Evolutionary conservation across 2,329 filamentous ascomycete species (phyloP).

Genomic region (Eurotiales sp.): DNA sequence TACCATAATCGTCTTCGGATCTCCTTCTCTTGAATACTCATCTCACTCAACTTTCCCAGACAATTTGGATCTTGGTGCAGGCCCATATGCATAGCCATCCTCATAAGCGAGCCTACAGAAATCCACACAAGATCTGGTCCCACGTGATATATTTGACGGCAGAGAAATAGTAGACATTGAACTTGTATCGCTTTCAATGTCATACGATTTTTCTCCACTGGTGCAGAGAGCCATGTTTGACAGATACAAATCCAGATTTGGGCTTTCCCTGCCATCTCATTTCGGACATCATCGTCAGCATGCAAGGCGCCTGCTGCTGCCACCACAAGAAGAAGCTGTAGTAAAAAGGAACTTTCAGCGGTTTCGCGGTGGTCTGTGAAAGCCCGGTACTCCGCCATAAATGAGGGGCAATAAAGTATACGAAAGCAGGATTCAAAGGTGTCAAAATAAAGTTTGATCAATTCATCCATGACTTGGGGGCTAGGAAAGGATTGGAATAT

Average conservation of each 20-base stretch:
- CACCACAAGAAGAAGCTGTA: conserved; percentile 56
- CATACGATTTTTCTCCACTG: conserved; percentile 25
- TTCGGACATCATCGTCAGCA: conserved; percentile 49
- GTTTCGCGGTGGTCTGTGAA: conserved; percentile 39
- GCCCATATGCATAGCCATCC: conserved; percentile 29
- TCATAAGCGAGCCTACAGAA: conserved; percentile 28
- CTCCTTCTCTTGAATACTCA: conserved; percentile 22
- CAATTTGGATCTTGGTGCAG: conserved; percentile 29
- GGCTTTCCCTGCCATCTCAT: conserved; percentile 37
- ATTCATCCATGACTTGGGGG: conserved; percentile 33
- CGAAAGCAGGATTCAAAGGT: conserved; percentile 54
- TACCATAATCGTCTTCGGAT: conserved; percentile 31
- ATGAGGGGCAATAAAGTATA: conserved; percentile 55
- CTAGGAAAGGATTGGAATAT: conserved; percentile 17
- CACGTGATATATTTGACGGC: conserved; percentile 28
- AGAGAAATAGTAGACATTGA: conserved; percentile 31
- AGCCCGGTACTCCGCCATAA: conserved; percentile 52
- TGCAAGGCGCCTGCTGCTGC: conserved; percentile 53
- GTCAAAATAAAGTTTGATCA: conserved; percentile 53
- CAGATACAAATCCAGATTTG: conserved; percentile 28
- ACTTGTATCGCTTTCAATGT: conserved; percentile 26
- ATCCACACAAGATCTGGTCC: conserved; percentile 35
- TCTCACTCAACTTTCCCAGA: conserved; percentile 14
- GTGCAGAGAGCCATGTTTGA: conserved; percentile 26
- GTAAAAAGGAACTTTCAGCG: conserved; percentile 44